Conservation (phyloP, 345 rosid species). For the Brassica napus region DNA sequence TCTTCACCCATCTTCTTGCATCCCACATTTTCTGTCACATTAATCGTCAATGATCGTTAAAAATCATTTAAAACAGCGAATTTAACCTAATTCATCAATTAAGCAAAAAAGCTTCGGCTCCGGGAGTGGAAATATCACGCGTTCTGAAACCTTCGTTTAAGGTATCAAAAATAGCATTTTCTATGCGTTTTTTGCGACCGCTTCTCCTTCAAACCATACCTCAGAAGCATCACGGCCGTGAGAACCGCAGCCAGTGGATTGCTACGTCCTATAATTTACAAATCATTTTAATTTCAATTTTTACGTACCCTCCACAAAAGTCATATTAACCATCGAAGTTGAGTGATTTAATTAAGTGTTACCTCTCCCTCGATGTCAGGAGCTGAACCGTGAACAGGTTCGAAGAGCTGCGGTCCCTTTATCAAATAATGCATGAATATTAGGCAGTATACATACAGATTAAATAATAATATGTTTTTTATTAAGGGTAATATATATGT, state of each 20-base stretch:
- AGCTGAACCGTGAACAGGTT: background rate
- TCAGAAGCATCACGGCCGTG: slow-evolving; percentile 3
- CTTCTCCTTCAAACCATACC: slow-evolving; percentile 2
- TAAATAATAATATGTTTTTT: background rate
- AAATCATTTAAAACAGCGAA: background rate
- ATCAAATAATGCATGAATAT: background rate
- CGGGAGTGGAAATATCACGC: background rate
- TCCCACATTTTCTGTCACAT: background rate
- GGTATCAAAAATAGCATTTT: background rate
- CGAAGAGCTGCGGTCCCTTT: background rate
- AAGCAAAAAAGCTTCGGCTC: background rate
- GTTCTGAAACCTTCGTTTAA: background rate
- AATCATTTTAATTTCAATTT: background rate
- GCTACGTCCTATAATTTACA: background rate
- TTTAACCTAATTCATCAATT: background rate
- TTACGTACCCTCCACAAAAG: background rate
- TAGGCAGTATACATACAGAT: too few species aligned
- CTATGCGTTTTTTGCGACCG: background rate
- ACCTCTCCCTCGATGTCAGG: background rate
- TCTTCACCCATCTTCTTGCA: background rate
- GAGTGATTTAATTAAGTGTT: background rate
- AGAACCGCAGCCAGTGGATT: background rate
- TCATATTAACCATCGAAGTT: background rate
- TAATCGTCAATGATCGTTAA: background rate
- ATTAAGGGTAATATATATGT: background rate